phyloP scores from a whole-genome alignment of 73 alveolate species.

The Halteria grandinella region DNA sequence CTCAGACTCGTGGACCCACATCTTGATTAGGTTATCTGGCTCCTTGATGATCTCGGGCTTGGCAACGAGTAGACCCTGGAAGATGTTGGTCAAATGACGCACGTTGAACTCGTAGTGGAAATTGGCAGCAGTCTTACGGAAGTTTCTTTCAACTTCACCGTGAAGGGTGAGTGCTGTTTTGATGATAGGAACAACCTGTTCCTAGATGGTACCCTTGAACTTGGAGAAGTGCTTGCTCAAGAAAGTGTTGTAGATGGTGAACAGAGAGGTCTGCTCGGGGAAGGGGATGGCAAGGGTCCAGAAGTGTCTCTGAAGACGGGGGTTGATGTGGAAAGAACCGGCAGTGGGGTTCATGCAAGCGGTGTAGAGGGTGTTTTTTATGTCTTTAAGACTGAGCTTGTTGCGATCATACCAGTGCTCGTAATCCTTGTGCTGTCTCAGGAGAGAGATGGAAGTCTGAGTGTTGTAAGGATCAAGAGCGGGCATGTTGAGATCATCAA shows the following conservation, averaged over 20 bases:
- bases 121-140: slow-evolving; percentile 99
- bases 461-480: slow-evolving; percentile 99
- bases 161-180: slow-evolving; percentile 98
- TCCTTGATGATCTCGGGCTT: slow-evolving; percentile 88
- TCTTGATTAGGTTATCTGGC: slow-evolving; percentile 96
- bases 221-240: slow-evolving; percentile 95
- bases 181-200: slow-evolving; percentile 93
- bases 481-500: slow-evolving; percentile 99
- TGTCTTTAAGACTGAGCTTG: slow-evolving; percentile 97
- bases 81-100: slow-evolving; percentile 99
- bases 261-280: slow-evolving; percentile 96
- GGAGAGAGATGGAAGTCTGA: slow-evolving; percentile 98
- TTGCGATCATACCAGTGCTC: slow-evolving; percentile 98
- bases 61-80: slow-evolving; percentile 99
- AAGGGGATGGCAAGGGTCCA: slow-evolving; percentile 97
- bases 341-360: slow-evolving; percentile 99
- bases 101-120: slow-evolving; percentile 99
- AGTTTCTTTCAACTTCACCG: slow-evolving; percentile 93
- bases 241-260: slow-evolving; percentile 98
- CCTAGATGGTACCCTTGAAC: slow-evolving; percentile 96
- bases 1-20: slow-evolving; percentile 99
- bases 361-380: slow-evolving; percentile 96
- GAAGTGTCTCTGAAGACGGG: slow-evolving; percentile 99
- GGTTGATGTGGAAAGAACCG: slow-evolving; percentile 99
- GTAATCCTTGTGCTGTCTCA: slow-evolving; percentile 99